Base-by-base conservation (phyloP, 2,329 filamentous ascomycete genomes). In the Botrytis byssoidea region DNA sequence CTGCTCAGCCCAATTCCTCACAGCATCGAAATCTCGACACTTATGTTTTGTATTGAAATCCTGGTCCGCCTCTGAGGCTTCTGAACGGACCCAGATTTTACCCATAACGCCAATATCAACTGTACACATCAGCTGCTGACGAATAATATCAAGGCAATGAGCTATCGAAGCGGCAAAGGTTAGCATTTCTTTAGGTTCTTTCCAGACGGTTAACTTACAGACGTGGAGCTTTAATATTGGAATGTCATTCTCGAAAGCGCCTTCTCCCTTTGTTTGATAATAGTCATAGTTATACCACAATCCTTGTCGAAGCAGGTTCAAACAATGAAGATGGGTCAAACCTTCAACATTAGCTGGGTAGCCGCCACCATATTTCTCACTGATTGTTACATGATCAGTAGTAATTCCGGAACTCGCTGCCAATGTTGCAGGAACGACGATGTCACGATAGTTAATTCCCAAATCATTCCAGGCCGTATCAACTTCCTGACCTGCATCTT, bases 51-150 rank as follows among this genome's bases (percentile, higher is more conserved):
- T 88, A 75, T 87, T 87, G 80, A 89, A 88, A 78, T 89, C 85
- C 4, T 87, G 84, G 76, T 85, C 88, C 4, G 78, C 76, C 66
- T 77, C 78, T 1, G 83, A 82, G 14, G 80, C 79, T 14, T 80
- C 75, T 18, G 77, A 77, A 55, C 86, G 82, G 76, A 84, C 84
- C 86, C 86, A 89, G 12, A 88, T 80, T 74, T 88, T 86, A 3
- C 86, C 86, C 1, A 88, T 80, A 1, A 89, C 82, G 1, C 86
- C 86, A 20, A 85, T 82, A 73, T 88, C 86, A 1, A 85, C 81
- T 3, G 82, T 85, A 76, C 86, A 89, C 86, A 88, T 88, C 32
- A 89, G 80, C 70, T 88, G 84, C 77, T 88, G 86, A 22, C 86
- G 83, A 65, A 88, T 72, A 35, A 87, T 86, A 74, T 89, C 86